A percentile compares a stretch with the other conserved stretches of the same genome.
Conservation (phyloP, 805 yeast species). For the Metschnikowia picachoensis region DNA sequence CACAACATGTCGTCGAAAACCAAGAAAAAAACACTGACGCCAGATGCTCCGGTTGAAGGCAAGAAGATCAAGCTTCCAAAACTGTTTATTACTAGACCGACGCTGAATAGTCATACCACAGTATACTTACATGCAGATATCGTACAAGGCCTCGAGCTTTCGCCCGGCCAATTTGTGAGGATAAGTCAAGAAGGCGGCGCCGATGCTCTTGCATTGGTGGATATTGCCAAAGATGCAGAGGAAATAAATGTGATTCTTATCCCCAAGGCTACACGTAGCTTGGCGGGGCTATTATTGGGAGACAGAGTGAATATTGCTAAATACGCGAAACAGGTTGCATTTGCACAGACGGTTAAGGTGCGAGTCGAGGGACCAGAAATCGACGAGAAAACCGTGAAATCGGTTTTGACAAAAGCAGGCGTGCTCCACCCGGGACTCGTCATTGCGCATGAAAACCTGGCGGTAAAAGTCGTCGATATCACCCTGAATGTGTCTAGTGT, state of each 20-base stretch:
- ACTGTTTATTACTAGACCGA: constrained; percentile 38
- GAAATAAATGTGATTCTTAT: constrained; percentile 30
- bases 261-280: constrained; percentile 24
- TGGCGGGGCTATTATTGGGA: constrained; percentile 44
- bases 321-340: constrained; percentile 44
- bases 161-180: constrained; percentile 43
- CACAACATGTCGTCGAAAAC: constrained; percentile 18
- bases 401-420: constrained; percentile 51
- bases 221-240: constrained; percentile 32
- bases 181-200: constrained; percentile 43
- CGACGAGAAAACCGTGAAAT: constrained; percentile 34
- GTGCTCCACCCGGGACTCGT: constrained; percentile 55
- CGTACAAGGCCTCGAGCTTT: constrained; percentile 44
- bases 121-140: constrained; percentile 42
- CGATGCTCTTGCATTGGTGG: constrained; percentile 39
- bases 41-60: constrained; percentile 18
- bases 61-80: constrained; percentile 41
- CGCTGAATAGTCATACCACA: constrained; percentile 21
- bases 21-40: constrained; percentile 24
- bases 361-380: constrained; percentile 3
- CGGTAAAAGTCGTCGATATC: constrained; percentile 28
- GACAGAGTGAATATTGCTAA: constrained; percentile 47
- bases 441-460: constrained; percentile 18
- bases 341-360: constrained; percentile 13
- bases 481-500: constrained; percentile 18